Evolutionary conservation across 2,329 filamentous ascomycete genomes (phyloP), one percentile per base, ranked within the genome.

Genomic region (Cytospora mali): DNA sequence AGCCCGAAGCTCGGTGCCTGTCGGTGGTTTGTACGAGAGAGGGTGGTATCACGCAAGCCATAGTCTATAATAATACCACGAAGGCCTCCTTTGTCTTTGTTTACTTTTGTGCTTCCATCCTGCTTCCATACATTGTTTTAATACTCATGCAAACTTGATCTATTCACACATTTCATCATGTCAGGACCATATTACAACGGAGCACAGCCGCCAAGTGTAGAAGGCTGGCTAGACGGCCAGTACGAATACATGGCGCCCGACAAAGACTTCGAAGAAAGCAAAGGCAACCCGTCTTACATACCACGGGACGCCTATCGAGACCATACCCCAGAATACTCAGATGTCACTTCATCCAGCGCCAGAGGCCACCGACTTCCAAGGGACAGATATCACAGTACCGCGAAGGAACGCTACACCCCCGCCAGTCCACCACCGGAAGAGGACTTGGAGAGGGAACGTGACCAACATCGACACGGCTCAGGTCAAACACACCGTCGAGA

Each of bases 241-340:
- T 62, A 62, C 11, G 64, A 66, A 48, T 64, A 66, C 39, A 60
- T 66, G 14, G 51, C 25, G 1, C 62, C 64, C 5, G 64, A 66
- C 14, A 53, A 60, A 23, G 55, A 65, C 21, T 11, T 29, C 9
- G 27, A 53, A 31, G 46, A 57, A n/a, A 35, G 48, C n/a, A 52
- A 23, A 35, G 48, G 31, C 21, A 54, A 51, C 13, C 51, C 48
- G n/a, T 53, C 62, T n/a, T 63, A 58, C 31, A 23, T 52, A 27
- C 55, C 29, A 21, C 58, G 50, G n/a, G 42, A 53, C 9, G 42
- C 39, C 21, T n/a, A 35, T 27, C 10, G 35, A 53, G 51, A 53
- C 46, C 33, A 35, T 14, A 60, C 61, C 1, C 56, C 61, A 14
- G 61, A 62, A 1, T 25, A 28, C 50, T 60, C 53, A 9, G 61